Evolutionary conservation across 2,329 filamentous ascomycete species (phyloP), one percentile per base, ranked within the genome.

Genomic region (Zymoseptoria ardabiliae): DNA sequence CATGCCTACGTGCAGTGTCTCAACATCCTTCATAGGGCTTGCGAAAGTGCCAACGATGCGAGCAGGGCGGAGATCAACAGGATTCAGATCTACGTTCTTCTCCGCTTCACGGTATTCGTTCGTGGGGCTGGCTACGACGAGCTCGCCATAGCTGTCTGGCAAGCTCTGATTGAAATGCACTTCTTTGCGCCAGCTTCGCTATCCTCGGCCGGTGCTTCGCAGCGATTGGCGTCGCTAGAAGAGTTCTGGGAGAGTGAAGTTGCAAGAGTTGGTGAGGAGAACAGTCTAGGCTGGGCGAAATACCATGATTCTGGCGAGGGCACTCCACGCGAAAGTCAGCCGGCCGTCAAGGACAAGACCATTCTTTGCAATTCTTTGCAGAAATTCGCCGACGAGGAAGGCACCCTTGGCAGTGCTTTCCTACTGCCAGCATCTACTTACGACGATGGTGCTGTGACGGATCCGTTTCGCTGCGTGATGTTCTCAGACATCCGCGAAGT

Each of bases 191-290:
- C 88, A 2, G 19, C 56, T 9, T 51, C 50, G 9, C 21, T 57
- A 19, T 59, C 8, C 4, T 22, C 9, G 10, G 51, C 55, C 8
- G 50, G 21, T 51, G 65, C 20, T 30, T 63, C 54, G 54, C 57
- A 58, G 9, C 52, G 53, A 1, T 63, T 62, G 13, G 74, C 25
- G 51, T 66, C 68, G 0, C 89, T 96, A 62, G 77, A 82, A 53
- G 81, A 86, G 2, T 96, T 94, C 63, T 97, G 94, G 94, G 91
- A 96, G 60, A 89, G 85, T 58, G 93, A 97, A 69, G 80, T 85
- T 0, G 78, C 88, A 0, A 83, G 93, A 5, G 82, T 96, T 57
- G 93, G 93, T 9, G 93, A 97, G 66, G 69, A 75, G 0, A 79
- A 78, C 1, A 86, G 90, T 2, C 78, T 80, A 61, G 91, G 91